Conservation (phyloP, 2,329 filamentous ascomycete genomes). For the Trichophyton rubrum region DNA sequence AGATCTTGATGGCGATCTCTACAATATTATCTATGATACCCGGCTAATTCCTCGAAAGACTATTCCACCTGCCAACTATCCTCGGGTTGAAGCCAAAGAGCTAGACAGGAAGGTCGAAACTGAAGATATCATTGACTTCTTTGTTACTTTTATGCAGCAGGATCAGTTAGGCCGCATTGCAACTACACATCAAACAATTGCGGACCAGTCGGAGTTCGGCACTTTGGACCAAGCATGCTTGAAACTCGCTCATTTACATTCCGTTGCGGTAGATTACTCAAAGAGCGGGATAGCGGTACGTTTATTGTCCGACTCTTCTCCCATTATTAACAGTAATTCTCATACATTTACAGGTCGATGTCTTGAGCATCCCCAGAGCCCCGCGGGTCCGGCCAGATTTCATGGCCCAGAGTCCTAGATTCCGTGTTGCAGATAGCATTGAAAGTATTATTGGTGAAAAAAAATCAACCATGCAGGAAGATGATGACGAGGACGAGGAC, state of each 20-base stretch:
- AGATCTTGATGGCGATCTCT: slow-evolving; percentile 73
- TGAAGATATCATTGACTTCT: slow-evolving; percentile 65
- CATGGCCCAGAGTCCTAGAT: slow-evolving; percentile 39
- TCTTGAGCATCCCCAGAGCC: slow-evolving; percentile 11
- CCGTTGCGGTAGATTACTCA: slow-evolving; percentile 61
- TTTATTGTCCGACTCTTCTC: not conserved
- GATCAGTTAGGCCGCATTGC: slow-evolving; percentile 56
- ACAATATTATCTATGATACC: slow-evolving; percentile 63
- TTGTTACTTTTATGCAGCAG: slow-evolving; percentile 62
- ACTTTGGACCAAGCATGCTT: slow-evolving; percentile 42
- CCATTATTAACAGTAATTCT: not conserved
- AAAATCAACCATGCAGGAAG: slow-evolving; percentile 34
- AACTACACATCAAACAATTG: slow-evolving; percentile 49
- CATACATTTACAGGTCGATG: slow-evolving; percentile 10
- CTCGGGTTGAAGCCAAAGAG: slow-evolving; percentile 42
- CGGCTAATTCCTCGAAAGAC: slow-evolving; percentile 34
- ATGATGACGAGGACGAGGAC: slow-evolving; percentile 35
- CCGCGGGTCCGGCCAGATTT: slow-evolving; percentile 37
- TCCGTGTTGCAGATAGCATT: slow-evolving; percentile 19
- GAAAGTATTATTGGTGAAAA: slow-evolving; percentile 30
- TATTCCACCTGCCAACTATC: slow-evolving; percentile 57
- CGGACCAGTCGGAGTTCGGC: slow-evolving; percentile 45
- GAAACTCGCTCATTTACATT: slow-evolving; percentile 51
- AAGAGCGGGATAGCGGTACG: slow-evolving; percentile 54
- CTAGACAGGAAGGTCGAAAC: slow-evolving; percentile 48